Base-by-base conservation (phyloP, 2,329 filamentous ascomycete species). In the Ophiocordyceps unilateralis region DNA sequence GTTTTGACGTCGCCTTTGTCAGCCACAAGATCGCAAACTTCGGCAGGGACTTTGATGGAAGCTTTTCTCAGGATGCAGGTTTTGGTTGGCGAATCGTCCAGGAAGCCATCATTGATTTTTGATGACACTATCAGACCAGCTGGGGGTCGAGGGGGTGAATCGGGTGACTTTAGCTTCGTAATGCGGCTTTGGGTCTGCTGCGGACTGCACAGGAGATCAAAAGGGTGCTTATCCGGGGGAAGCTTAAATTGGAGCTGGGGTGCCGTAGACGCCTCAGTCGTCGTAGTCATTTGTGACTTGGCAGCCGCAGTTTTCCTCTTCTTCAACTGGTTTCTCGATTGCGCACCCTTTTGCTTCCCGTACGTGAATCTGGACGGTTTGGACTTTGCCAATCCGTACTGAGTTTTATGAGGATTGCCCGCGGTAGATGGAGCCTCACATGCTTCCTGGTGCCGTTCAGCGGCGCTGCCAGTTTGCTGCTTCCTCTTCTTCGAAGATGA, bases 351-450 rank as follows among this genome's bases (percentile, higher is more conserved):
- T 17, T 45, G 55, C 15, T 45, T 55, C n/a, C 44, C 47, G 44
- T 59, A 62, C 6, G 48, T 61, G 2, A 20, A 0, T 34, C 49
- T 59, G 37, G 46, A 32, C 1, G 32, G 45, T 8, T 30, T 41
- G 36, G 32, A 9, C 32, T 46, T 55, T 11, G 42, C 43, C 15
- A 60, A 59, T 3, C 54, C 56, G 4, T 26, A 41, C n/a, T 50
- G 23, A 23, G 52, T 38, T n/a, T 14, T 46, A 6, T 56, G 43
- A 32, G 58, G 53, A 11, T 43, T 52, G 6, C 47, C 47, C 11
- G 53, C 47, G 44, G 45, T 51, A n/a, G n/a, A n/a, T 41, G 15
- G 32, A 19, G 2, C 22, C 15, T 8, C 14, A 10, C 30, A 11
- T 24, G 28, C 43, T 45, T 8, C 24, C 24, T 26, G 24, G 12